A percentile compares a stretch with the other conserved stretches of the same genome.
These are phyloP conservation scores for Diaporthe vaccinii DNA, from an alignment of 2,329 filamentous ascomycete genomes.

Conservation along the genomic window DNA sequence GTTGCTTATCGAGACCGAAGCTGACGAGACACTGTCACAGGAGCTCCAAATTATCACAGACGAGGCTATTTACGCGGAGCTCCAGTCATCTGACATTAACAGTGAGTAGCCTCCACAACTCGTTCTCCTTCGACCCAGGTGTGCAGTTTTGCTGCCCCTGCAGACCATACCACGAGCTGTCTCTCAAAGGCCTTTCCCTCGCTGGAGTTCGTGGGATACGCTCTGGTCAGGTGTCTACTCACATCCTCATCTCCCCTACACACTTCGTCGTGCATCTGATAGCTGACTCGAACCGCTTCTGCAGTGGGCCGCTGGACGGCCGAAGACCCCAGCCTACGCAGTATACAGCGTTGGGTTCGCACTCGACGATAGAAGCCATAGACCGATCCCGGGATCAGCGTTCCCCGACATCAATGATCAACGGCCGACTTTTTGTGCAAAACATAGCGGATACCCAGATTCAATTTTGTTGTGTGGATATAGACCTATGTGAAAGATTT, in stretches of 20 bases:
- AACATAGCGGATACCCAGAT: slow-evolving; percentile 30
- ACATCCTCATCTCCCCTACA: neutral
- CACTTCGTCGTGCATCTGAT: neutral
- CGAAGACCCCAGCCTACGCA: slow-evolving; percentile 71
- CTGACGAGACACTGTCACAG: slow-evolving; percentile 50
- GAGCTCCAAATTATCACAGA: slow-evolving; percentile 71
- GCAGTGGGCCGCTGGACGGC: slow-evolving; percentile 71
- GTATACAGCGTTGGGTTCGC: slow-evolving; percentile 71
- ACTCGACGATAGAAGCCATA: slow-evolving; percentile 49
- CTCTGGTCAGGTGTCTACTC: neutral
- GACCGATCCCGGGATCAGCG: slow-evolving; percentile 10
- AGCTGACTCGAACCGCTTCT: neutral
- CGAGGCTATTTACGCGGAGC: slow-evolving; percentile 68
- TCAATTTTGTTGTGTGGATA: slow-evolving; percentile 24
- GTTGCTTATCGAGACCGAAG: neutral
- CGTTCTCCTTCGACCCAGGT: too few relatives aligned
- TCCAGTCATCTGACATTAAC: slow-evolving; percentile 65
- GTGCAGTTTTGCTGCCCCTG: neutral
- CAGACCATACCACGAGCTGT: neutral
- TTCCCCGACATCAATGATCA: slow-evolving; percentile 25
- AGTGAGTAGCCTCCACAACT: slow-evolving; percentile 40
- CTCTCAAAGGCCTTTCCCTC: neutral
- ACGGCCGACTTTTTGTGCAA: slow-evolving; percentile 32
- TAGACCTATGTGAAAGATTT: slow-evolving; percentile 22
- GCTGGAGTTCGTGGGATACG: neutral